A percentile compares a stretch with the other conserved stretches of the same genome.
These are phyloP conservation scores for Neonectria faginata DNA, from an alignment of 2,329 filamentous ascomycete species.

Conservation along the genomic window DNA sequence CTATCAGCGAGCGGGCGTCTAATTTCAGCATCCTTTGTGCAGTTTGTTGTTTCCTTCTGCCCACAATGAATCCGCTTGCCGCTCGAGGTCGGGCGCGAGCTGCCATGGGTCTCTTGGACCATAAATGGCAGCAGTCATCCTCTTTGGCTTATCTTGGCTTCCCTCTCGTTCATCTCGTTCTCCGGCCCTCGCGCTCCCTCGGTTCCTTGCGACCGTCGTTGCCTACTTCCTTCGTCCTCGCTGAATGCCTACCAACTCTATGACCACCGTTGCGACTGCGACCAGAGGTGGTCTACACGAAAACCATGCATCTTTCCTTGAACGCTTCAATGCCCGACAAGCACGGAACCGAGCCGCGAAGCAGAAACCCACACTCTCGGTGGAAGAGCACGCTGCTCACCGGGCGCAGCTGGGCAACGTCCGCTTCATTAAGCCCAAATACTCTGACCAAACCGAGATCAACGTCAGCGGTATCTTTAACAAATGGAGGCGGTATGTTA, in stretches of 20 bases:
- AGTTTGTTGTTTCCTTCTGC: neutral
- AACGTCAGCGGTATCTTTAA: constrained; percentile 39
- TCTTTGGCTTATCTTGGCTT: neutral
- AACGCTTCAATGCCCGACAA: constrained; percentile 21
- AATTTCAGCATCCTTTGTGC: neutral
- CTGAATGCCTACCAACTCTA: constrained; percentile 13
- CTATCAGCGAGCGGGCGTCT: neutral
- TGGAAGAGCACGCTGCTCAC: constrained; percentile 36
- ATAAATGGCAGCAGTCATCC: neutral
- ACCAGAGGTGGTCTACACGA: constrained; percentile 16
- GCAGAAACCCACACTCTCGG: constrained; percentile 33
- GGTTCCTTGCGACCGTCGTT: neutral
- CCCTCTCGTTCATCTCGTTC: neutral
- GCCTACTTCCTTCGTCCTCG: neutral
- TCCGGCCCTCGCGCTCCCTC: neutral
- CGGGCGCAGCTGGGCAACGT: constrained; percentile 33
- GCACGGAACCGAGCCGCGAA: constrained; percentile 24
- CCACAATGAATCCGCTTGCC: neutral
- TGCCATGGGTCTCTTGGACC: neutral
- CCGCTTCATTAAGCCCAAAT: constrained; percentile 38
- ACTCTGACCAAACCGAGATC: constrained; percentile 37
- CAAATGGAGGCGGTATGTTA: constrained; percentile 40
- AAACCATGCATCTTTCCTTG: constrained; percentile 24
- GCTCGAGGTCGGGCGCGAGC: neutral
- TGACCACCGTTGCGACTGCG: neutral